Conservation (phyloP, 2,329 filamentous ascomycete species). For the Clarireedia homoeocarpa region DNA sequence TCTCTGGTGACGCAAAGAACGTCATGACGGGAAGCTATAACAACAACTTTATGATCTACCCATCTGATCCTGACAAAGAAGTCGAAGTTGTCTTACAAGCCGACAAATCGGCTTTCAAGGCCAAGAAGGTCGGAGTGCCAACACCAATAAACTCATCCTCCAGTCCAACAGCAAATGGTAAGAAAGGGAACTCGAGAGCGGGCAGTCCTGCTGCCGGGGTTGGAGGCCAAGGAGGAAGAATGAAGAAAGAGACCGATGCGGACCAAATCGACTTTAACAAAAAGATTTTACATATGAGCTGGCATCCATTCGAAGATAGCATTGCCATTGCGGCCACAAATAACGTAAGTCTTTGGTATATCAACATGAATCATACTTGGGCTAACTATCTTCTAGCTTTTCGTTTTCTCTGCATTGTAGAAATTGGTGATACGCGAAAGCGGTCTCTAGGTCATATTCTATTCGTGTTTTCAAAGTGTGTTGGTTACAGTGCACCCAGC, state of each 20-base stretch:
- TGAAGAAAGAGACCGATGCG: conserved; percentile 98
- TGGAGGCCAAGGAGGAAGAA: conserved; percentile 75
- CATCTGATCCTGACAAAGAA: conserved; percentile 90
- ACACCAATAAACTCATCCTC: conserved; percentile 86
- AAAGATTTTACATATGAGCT: conserved; percentile 99
- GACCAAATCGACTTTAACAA: conserved; percentile 99
- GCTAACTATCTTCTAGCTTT: conserved; percentile 43
- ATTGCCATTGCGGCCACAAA: conserved; percentile 99
- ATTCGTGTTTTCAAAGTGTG: conserved; percentile 27
- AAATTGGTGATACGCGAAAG: conserved; percentile 22
- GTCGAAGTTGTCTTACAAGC: conserved; percentile 96
- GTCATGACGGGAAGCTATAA: conserved; percentile 99
- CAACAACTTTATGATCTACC: conserved; percentile 99
- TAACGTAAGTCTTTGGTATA: conserved; percentile 62
- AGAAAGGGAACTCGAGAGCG: conserved; percentile 83
- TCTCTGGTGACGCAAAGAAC: conserved; percentile 96
- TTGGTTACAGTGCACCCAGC: conserved; percentile 21
- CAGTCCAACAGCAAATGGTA: conserved; percentile 65
- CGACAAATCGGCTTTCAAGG: conserved; percentile 98
- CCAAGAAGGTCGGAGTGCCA: conserved; percentile 97
- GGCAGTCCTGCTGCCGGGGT: conserved; percentile 73
- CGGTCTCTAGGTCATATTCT: conserved; percentile 25
- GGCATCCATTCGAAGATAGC: conserved; percentile 99
- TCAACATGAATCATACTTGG: too few species aligned
- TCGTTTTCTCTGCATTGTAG: conserved; percentile 72